Conservation (phyloP, 1,284 basidiomycete species). For the Microstroma glucosiphilum region DNA sequence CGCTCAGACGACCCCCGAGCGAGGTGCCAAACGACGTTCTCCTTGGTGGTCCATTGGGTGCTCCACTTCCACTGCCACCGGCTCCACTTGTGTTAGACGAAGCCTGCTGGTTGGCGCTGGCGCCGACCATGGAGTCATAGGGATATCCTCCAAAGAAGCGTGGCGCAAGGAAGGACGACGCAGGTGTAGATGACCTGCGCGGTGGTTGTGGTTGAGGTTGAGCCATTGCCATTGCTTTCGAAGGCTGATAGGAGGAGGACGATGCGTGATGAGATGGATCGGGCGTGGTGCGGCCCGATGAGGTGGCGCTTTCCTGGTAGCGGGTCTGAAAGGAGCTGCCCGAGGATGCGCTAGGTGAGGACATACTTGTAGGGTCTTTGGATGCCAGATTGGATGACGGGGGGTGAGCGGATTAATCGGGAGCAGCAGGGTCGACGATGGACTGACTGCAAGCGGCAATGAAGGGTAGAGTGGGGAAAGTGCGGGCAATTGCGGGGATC, state of each 20-base stretch:
- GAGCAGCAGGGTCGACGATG: too few relatives aligned
- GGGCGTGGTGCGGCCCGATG: background rate
- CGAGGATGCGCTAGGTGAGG: background rate
- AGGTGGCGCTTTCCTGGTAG: background rate
- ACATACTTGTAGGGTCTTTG: background rate
- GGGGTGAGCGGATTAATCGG: too few relatives aligned
- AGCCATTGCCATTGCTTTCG: conserved; percentile 1
- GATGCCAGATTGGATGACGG: too few relatives aligned
- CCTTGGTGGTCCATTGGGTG: conserved; percentile 4
- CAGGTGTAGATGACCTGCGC: background rate
- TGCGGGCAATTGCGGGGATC: too few relatives aligned
- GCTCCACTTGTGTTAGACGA: background rate
- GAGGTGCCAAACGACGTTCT: background rate
- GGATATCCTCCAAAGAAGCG: conserved; percentile 1
- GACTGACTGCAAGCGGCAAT: too few relatives aligned
- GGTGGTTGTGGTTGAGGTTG: background rate
- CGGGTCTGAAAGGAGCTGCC: background rate
- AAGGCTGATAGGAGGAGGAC: background rate
- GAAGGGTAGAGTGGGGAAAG: too few relatives aligned
- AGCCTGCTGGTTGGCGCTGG: background rate
- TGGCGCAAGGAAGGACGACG: background rate
- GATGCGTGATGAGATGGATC: background rate
- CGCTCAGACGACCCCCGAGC: background rate
- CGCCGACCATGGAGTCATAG: background rate
- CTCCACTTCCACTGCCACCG: background rate